A percentile compares a stretch with the other conserved stretches of the same genome.
These are phyloP conservation scores for Neohortaea acidophila DNA, from an alignment of 495 filamentous ascomycete genomes.

Conservation along the genomic window DNA sequence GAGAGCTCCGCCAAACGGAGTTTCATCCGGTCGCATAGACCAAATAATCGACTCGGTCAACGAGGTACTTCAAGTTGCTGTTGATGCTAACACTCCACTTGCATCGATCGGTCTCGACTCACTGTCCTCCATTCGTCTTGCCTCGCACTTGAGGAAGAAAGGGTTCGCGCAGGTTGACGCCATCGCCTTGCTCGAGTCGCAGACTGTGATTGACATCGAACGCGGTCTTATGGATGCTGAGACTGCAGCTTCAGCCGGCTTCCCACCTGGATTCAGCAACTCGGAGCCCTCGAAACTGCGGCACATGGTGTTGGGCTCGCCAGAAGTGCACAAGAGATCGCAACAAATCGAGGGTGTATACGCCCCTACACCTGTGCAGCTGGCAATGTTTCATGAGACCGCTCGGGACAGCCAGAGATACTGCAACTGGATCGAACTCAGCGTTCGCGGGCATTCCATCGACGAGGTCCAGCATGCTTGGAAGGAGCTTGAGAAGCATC, in stretches of 20 bases:
- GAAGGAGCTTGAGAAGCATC: constrained; percentile 32
- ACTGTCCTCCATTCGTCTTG: constrained; percentile 50
- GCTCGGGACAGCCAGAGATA: constrained; percentile 40
- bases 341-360: constrained; percentile 41
- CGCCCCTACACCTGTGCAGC: constrained; percentile 53
- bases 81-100: background rate
- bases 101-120: constrained; percentile 52
- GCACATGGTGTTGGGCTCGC: no score
- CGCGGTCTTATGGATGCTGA: no score
- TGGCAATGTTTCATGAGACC: constrained; percentile 64
- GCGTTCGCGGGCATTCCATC: background rate
- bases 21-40: constrained; percentile 22
- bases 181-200: constrained; percentile 38
- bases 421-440: constrained; percentile 57
- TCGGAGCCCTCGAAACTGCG: no score
- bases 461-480: constrained; percentile 20
- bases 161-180: constrained; percentile 37
- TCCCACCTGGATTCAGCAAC: no score
- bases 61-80: constrained; percentile 28
- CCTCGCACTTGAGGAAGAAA: constrained; percentile 38
- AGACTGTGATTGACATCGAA: constrained; percentile 14
- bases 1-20: background rate
- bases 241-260: no score
- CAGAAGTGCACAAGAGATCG: no score
- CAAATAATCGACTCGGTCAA: constrained; percentile 34